Conservation (phyloP, 2,329 filamentous ascomycete species). For the Colletotrichum abscissum region DNA sequence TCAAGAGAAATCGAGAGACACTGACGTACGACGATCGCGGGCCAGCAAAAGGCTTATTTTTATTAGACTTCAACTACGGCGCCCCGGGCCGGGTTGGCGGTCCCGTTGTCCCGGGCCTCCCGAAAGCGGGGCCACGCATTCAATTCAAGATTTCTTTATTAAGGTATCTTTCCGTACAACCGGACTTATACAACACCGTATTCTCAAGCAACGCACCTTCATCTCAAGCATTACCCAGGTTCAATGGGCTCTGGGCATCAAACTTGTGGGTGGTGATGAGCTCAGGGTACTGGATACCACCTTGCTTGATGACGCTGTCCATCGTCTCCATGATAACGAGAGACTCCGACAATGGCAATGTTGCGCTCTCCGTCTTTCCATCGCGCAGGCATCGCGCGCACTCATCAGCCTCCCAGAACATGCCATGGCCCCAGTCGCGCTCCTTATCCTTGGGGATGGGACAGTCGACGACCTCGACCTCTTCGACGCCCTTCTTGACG, state of each 20-base stretch:
- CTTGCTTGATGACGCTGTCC: slow-evolving; percentile 66
- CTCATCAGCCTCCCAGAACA: slow-evolving; percentile 92
- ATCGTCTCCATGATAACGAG: slow-evolving; percentile 84
- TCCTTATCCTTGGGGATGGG: slow-evolving; percentile 63
- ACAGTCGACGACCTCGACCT: slow-evolving; percentile 63
- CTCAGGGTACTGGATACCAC: slow-evolving; percentile 64
- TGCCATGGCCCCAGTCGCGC: slow-evolving; percentile 74
- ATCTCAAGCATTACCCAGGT: slow-evolving; percentile 58
- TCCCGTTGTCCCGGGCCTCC: background rate
- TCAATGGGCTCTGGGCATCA: slow-evolving; percentile 70
- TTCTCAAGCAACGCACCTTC: background rate
- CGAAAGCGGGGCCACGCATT: background rate
- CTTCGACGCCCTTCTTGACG: slow-evolving; percentile 63
- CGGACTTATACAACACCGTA: background rate
- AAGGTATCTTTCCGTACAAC: background rate
- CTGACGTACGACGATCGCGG: background rate
- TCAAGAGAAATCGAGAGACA: background rate
- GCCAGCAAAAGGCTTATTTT: slow-evolving; percentile 15
- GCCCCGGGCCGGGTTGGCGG: background rate
- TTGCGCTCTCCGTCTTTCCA: slow-evolving; percentile 79
- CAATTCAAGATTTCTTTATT: background rate
- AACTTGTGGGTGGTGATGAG: slow-evolving; percentile 68
- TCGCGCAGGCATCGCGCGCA: slow-evolving; percentile 80
- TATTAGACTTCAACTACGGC: background rate
- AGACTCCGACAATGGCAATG: slow-evolving; percentile 79